phyloP scores from a whole-genome alignment of 2,329 filamentous ascomycete species.

The Pseudohalonectria lignicola region DNA sequence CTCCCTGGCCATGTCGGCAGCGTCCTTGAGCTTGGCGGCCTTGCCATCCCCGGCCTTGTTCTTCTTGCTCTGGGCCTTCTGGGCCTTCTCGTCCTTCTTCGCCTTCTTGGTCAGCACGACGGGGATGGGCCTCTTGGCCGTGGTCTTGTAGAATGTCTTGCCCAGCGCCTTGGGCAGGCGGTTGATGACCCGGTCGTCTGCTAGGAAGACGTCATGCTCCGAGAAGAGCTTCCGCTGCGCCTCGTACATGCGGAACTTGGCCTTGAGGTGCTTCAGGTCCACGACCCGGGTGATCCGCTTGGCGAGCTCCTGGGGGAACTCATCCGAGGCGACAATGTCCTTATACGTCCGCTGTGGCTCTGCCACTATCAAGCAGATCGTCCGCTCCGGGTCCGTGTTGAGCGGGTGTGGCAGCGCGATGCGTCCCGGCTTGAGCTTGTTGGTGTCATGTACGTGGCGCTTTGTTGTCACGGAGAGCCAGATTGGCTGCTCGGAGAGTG shows the following conservation, averaged over 20 bases:
- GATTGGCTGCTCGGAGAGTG: slow-evolving; percentile 38
- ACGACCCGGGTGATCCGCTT: slow-evolving; percentile 66
- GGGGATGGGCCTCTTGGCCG: slow-evolving; percentile 76
- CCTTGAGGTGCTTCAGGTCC: slow-evolving; percentile 66
- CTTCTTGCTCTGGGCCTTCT: slow-evolving; percentile 17
- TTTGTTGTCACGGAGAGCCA: slow-evolving; percentile 56
- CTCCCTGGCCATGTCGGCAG: slow-evolving; percentile 64
- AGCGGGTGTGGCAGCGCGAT: slow-evolving; percentile 69
- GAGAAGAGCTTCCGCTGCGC: slow-evolving; percentile 68
- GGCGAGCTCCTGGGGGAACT: slow-evolving; percentile 57
- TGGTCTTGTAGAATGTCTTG: slow-evolving; percentile 84
- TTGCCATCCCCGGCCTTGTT: slow-evolving; percentile 15
- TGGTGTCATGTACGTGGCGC: slow-evolving; percentile 59
- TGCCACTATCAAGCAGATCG: slow-evolving; percentile 72
- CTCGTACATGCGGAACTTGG: slow-evolving; percentile 85
- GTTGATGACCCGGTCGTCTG: slow-evolving; percentile 75
- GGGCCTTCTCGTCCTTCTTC: slow-evolving; percentile 49
- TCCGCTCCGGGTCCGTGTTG: slow-evolving; percentile 48
- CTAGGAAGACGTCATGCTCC: slow-evolving; percentile 90
- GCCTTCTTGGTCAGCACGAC: slow-evolving; percentile 54
- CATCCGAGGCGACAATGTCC: slow-evolving; percentile 66
- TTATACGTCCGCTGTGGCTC: slow-evolving; percentile 79
- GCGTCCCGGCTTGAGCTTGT: slow-evolving; percentile 72
- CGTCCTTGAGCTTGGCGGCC: slow-evolving; percentile 34
- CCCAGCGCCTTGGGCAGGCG: slow-evolving; percentile 68